phyloP scores from a whole-genome alignment of 257 asterid species.

The Schizonepeta tenuifolia region DNA sequence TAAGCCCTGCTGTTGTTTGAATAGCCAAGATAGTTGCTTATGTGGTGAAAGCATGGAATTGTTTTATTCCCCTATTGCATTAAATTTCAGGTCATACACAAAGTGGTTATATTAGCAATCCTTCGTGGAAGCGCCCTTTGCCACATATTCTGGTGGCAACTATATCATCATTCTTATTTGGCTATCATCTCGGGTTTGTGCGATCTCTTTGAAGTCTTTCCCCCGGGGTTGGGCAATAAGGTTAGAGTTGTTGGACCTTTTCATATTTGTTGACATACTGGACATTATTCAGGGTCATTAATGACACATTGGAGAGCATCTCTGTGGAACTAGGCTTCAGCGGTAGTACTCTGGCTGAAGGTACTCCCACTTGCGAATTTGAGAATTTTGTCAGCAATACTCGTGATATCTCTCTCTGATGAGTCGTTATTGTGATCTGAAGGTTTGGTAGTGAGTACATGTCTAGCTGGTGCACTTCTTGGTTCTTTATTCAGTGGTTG shows the following conservation, averaged over 20 bases:
- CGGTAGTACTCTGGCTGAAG: slow-evolving; percentile 90
- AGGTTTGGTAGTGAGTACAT: slow-evolving; percentile 93
- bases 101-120: slow-evolving; percentile 54
- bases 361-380: slow-evolving; percentile 44
- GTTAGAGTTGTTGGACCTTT: slow-evolving; percentile 11
- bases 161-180: slow-evolving; percentile 79
- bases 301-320: slow-evolving; percentile 90
- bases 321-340: slow-evolving; percentile 85
- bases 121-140: slow-evolving; percentile 87
- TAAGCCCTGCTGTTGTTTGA: slow-evolving; percentile 16
- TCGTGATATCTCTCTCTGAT: slow-evolving; percentile 24
- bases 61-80: slow-evolving; percentile 17
- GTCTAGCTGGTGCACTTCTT: slow-evolving; percentile 86
- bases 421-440: slow-evolving; percentile 31
- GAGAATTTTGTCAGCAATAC: slow-evolving; percentile 7
- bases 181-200: slow-evolving; percentile 94
- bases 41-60: slow-evolving; percentile 18
- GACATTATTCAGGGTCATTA: slow-evolving; percentile 70
- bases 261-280: slow-evolving; percentile 33
- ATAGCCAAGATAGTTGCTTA: not conserved
- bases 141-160: slow-evolving; percentile 92
- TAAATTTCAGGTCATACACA: slow-evolving; percentile 47
- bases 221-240: slow-evolving; percentile 21
- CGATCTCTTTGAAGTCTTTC: slow-evolving; percentile 33
- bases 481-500: slow-evolving; percentile 90